A percentile compares a stretch with the other conserved stretches of the same genome.
Evolutionary conservation across 805 yeast species (phyloP).

Genomic region (Hanseniaspora nectarophila): DNA sequence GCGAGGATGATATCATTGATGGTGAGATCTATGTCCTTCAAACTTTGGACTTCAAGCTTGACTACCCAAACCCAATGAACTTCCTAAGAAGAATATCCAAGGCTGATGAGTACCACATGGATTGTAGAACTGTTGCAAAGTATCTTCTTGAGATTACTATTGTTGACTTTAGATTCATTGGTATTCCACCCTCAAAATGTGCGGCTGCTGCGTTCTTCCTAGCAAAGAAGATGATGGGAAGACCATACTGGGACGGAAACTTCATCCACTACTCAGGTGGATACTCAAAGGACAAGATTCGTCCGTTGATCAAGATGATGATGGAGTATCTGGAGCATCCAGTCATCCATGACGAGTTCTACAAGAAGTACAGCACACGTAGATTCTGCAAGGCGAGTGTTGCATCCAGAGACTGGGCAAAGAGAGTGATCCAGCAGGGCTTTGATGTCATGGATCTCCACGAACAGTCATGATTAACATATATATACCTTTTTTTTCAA

Average conservation of each 20-base stretch:
- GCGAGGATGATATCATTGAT: slow-evolving; percentile 70
- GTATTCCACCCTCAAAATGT: slow-evolving; percentile 66
- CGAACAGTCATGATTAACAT: slow-evolving; percentile 18
- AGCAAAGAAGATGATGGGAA: slow-evolving; percentile 64
- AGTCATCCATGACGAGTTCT: slow-evolving; percentile 81
- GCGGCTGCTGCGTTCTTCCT: slow-evolving; percentile 86
- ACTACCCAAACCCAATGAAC: slow-evolving; percentile 88
- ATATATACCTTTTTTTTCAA: not conserved
- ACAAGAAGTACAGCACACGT: slow-evolving; percentile 82
- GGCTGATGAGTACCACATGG: slow-evolving; percentile 87
- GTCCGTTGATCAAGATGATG: slow-evolving; percentile 60
- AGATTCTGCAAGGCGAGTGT: slow-evolving; percentile 78
- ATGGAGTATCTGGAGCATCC: slow-evolving; percentile 69
- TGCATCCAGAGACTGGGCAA: slow-evolving; percentile 74
- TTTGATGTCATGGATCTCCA: slow-evolving; percentile 32
- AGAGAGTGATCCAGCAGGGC: slow-evolving; percentile 35
- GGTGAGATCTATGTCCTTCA: slow-evolving; percentile 76
- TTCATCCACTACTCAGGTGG: slow-evolving; percentile 88
- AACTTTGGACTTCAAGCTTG: slow-evolving; percentile 60
- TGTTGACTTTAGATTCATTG: slow-evolving; percentile 68
- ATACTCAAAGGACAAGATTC: slow-evolving; percentile 58
- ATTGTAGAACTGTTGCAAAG: slow-evolving; percentile 80
- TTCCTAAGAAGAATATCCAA: slow-evolving; percentile 81
- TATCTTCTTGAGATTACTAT: slow-evolving; percentile 70
- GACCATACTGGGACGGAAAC: slow-evolving; percentile 70